Base-by-base conservation (phyloP, 352 stramenopile species). In the Phytophthora melonis region DNA sequence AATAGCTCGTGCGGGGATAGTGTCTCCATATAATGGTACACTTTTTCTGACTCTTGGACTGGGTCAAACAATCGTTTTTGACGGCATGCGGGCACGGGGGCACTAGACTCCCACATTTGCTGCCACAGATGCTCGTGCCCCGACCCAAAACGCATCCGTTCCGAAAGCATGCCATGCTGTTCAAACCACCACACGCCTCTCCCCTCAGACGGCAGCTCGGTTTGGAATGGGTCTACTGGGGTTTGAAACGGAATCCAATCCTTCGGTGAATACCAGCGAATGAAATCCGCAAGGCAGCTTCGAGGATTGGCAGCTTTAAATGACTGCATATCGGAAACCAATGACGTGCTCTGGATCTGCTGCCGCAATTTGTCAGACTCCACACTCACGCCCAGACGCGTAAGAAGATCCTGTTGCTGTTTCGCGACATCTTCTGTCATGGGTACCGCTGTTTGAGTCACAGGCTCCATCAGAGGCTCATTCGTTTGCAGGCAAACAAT, bases 281-380 rank as follows among this genome's bases (percentile, higher is more conserved):
- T 90, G 32, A 96, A 96, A 63, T 96, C 89, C 5, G 84, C 83
- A 5, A 96, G 72, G 34, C 81, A 93, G 19, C 74, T 77, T 3
- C 73, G 75, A 16, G 87, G 84, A 41, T 96, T 96, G 8, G 89
- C 86, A 50, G 89, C 89, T 65, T 96, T 96, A 61, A 96, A 96
- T 1, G 89, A 85, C 78, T 94, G 87, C 89, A 96, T 96, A 52
- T 94, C 89, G 4, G 89, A 94, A 0, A 96, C 70, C 34, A 96
- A 63, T 16, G 83, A 75, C 18, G 80, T 82, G 60, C 86, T 94
- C 64, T 94, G 87, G 27, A 96, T 83, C 52, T 94, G 85, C 56
- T 94, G 89, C 0, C 89, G 82, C 16, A 94, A 68, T 58, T 88
- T 83, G 10, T 88, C 83, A 0, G 85, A 94, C 36, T 94, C 86